Base-by-base conservation (phyloP, 257 asterid genomes). In the Penstemon davidsonii region DNA sequence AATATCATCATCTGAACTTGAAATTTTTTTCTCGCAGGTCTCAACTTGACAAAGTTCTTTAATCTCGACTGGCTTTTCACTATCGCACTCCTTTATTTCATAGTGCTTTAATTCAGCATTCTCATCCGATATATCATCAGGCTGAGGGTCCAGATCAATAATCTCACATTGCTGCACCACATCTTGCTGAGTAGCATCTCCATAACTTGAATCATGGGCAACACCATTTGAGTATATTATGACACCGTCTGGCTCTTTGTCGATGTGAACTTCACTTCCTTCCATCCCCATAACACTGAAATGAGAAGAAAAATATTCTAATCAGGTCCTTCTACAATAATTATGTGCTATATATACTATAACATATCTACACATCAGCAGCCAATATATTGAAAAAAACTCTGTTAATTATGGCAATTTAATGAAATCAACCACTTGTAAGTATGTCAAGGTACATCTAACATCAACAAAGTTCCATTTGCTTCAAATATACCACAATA, bases 221-320 rank as follows among this genome's bases (percentile, higher is more conserved):
- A 69, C 46, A 38, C 62, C 83, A 67, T 66, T 79, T 43, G 84
- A 73, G 59, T 86, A 82, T 55, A 71, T 76, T 10, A 75, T 60
- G 55, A 73, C 80, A 80, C 83, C 76, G 11, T 90, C 87, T 3
- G 84, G 87, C 80, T 84, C 93, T 84, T 90, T 87, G 81, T 86
- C 91, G 76, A 83, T 73, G 71, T 86, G 92, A 70, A 79, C 67
- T 62, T 80, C 88, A 37, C 72, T 73, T 73, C 77, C 84, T 74
- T 88, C 92, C 82, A 80, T 71, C 76, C 73, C 90, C 97, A 90
- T 88, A 63, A 46, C 70, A 53, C 95, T 86, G 87, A 73, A 62
- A 75, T 15, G 39, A 61, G 5, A 37, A 13, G 43, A 3, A 18
- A 68, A 58, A 33, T 9, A 36, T 62, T 55, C 59, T 42, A 9